These are phyloP conservation scores for Cladosporium halotolerans DNA, from an alignment of 2,329 filamentous ascomycete species.

Conservation along the genomic window DNA sequence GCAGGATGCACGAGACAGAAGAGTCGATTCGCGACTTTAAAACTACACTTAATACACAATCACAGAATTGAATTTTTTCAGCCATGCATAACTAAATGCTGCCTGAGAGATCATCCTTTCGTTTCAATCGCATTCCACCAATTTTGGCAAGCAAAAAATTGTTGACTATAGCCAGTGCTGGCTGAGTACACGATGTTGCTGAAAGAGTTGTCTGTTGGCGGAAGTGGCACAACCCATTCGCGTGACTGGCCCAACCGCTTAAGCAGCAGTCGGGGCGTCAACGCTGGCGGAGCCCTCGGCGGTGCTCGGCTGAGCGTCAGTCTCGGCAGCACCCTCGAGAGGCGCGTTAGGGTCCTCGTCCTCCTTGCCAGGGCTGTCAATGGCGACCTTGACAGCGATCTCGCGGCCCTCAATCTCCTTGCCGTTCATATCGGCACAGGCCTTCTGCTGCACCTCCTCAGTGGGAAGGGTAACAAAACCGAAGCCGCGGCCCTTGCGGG, in stretches of 20 bases:
- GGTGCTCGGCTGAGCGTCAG: conserved; percentile 24
- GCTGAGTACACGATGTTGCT: conserved; percentile 13
- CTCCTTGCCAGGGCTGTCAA: conserved; percentile 99
- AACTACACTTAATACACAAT: conserved; percentile 17
- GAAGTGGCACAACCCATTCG: not conserved
- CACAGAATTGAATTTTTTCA: conserved; percentile 14
- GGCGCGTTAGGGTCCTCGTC: conserved; percentile 59
- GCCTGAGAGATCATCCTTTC: conserved; percentile 16
- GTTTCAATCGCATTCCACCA: conserved; percentile 13
- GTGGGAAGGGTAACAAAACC: conserved; percentile 94
- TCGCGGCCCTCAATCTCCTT: conserved; percentile 98
- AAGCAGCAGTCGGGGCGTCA: conserved; percentile 22
- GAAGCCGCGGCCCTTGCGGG: conserved; percentile 98
- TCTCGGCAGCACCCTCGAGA: conserved; percentile 36
- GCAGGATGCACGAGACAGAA: not conserved
- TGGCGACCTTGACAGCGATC: conserved; percentile 99
- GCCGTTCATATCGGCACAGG: conserved; percentile 96
- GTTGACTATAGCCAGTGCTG: conserved; percentile 13
- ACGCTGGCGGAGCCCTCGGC: conserved; percentile 31
- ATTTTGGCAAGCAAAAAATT: conserved; percentile 10
- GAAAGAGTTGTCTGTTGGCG: conserved; percentile 6
- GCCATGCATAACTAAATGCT: conserved; percentile 16
- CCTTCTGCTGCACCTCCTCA: conserved; percentile 96
- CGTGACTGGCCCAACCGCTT: conserved; percentile 10
- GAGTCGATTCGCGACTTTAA: conserved; percentile 6